Evolutionary conservation across 345 rosid genomes (phyloP).

Genomic region (Salix brachista): DNA sequence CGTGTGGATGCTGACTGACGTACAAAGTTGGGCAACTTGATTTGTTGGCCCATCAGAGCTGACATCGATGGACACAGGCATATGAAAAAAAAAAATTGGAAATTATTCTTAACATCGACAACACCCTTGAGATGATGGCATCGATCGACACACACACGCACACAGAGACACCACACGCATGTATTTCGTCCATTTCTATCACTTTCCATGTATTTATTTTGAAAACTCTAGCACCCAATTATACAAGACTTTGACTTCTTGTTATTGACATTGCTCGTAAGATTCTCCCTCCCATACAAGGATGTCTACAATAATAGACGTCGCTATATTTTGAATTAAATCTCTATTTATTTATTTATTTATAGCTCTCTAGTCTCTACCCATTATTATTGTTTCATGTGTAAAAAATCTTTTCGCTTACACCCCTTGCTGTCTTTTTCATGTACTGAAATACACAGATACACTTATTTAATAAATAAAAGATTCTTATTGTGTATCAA

Average conservation of each 20-base stretch:
- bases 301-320: background rate
- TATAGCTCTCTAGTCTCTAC: too few species aligned
- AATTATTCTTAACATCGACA: background rate
- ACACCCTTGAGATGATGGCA: background rate
- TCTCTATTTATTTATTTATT: too few species aligned
- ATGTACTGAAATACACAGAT: too few species aligned
- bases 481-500: too few species aligned
- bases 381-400: background rate
- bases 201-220: background rate
- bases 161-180: background rate
- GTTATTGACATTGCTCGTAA: background rate
- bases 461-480: too few species aligned
- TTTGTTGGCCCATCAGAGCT: background rate
- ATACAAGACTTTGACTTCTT: background rate
- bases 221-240: background rate
- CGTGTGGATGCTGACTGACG: background rate
- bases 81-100: background rate
- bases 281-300: background rate
- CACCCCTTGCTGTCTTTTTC: too few species aligned
- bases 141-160: background rate
- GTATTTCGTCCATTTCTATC: background rate
- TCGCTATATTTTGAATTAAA: background rate
- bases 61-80: background rate
- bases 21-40: background rate
- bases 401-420: too few species aligned